Evolutionary conservation across 2,329 filamentous ascomycete genomes (phyloP).

Genomic region (Penicillium brasilianum): DNA sequence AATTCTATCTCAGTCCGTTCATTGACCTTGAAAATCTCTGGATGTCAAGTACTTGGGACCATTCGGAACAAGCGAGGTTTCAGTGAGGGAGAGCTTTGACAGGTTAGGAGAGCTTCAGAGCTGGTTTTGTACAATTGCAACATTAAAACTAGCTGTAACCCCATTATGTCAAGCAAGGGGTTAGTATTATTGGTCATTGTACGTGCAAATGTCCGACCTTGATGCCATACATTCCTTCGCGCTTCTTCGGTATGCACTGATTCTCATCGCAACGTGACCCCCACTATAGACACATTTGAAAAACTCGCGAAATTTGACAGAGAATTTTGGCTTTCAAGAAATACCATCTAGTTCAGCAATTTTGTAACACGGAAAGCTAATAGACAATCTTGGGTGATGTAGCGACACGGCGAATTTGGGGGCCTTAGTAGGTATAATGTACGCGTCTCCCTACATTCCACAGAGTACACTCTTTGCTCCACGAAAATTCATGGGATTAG

Average conservation of each 20-base stretch:
- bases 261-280: constrained; percentile 2
- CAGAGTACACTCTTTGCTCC: neutral
- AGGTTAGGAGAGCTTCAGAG: neutral
- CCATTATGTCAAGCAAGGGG: constrained; percentile 16
- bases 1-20: neutral
- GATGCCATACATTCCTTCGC: constrained; percentile 8
- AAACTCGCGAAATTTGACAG: neutral
- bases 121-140: constrained; percentile 11
- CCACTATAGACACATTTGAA: neutral
- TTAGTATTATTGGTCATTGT: neutral
- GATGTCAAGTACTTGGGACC: constrained; percentile 1
- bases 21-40: constrained; percentile 7
- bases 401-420: neutral
- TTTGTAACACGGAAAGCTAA: neutral
- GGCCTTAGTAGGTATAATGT: neutral
- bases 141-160: constrained; percentile 11
- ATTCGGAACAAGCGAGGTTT: constrained; percentile 2
- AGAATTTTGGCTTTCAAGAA: neutral
- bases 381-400: too few species aligned
- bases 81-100: neutral
- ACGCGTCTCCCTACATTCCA: constrained; percentile 13
- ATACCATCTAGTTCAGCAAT: neutral
- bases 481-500: neutral
- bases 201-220: neutral
- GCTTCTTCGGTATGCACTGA: constrained; percentile 12